Evolutionary conservation across 257 asterid genomes (phyloP), one percentile per base, ranked within the genome.

Genomic region (Forsythia suspensa): DNA sequence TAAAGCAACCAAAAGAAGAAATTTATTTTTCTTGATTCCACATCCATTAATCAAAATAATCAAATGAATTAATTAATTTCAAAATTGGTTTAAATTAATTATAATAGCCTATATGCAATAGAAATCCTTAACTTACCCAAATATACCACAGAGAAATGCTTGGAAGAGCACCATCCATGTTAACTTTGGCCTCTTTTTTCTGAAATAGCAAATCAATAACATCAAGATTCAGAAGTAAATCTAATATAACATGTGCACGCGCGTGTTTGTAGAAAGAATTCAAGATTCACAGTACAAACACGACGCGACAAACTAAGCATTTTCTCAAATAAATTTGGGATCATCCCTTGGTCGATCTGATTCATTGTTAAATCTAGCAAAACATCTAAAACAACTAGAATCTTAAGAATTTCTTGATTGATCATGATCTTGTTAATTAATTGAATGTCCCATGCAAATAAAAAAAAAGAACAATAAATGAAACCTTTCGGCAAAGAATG

Each of bases 121-220:
- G 21, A n/a, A n/a, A n/a, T 59, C 34, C 0, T 1, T 6, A 36
- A 75, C 86, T 79, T 71, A 81, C 92, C 92, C 97, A 59, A 90
- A 74, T 71, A 94, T 73, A 55, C 95, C 97, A 75, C 90, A 86
- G 1, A 91, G 81, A 77, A 86, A 88, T 5, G 84, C 90, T 5
- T 84, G 87, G 1, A 84, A 83, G 8, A 79, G 69, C 70, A 76
- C 84, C 71, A 57, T 87, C 89, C 85, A 24, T 13, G 96, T 86
- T 37, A 93, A 48, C 86, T 91, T 90, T 16, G 91, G 91, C 82
- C 91, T 82, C 79, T 81, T 91, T 0, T 81, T 87, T 90, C 98
- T 93, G 71, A 21, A 63, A 78, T 76, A 24, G 37, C 12, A 63
- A 79, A 24, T 24, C 70, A 36, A 63, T 4, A 63, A 63, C 40